These are phyloP conservation scores for Phytophthora hybrid DNA, from an alignment of 352 stramenopile species.

Conservation along the genomic window DNA sequence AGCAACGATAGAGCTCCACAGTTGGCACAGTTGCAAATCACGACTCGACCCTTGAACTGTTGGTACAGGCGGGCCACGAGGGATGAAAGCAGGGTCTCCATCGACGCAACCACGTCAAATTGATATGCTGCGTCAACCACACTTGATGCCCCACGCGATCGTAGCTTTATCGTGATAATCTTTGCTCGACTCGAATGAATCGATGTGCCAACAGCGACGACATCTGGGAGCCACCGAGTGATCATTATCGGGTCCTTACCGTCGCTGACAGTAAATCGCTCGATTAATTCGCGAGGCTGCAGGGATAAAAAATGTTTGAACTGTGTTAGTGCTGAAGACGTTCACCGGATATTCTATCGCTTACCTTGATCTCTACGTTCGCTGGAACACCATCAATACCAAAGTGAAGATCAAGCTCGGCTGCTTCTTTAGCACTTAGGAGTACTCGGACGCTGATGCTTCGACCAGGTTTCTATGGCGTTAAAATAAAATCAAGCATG, in stretches of 20 bases:
- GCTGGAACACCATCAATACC: slow-evolving; percentile 71
- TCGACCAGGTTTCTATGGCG: slow-evolving; percentile 32
- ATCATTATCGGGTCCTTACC: slow-evolving; percentile 50
- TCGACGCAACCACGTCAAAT: slow-evolving; percentile 44
- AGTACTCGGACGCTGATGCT: slow-evolving; percentile 55
- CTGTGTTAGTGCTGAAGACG: neutral
- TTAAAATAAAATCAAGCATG: neutral
- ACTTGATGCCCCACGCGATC: slow-evolving; percentile 29
- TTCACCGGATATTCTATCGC: neutral
- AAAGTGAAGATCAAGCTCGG: slow-evolving; percentile 65
- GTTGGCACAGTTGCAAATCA: slow-evolving; percentile 62
- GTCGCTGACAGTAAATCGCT: slow-evolving; percentile 47
- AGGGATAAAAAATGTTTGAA: neutral
- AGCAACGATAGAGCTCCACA: slow-evolving; percentile 70
- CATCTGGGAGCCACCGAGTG: slow-evolving; percentile 53
- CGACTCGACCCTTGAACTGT: slow-evolving; percentile 42
- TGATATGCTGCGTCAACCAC: slow-evolving; percentile 65
- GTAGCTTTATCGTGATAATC: slow-evolving; percentile 66
- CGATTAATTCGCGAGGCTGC: slow-evolving; percentile 63
- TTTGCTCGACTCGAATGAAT: slow-evolving; percentile 61
- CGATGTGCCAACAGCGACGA: slow-evolving; percentile 63
- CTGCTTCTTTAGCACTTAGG: slow-evolving; percentile 68
- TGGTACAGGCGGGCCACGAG: slow-evolving; percentile 62
- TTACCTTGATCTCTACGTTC: slow-evolving; percentile 70
- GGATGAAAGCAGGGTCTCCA: slow-evolving; percentile 52